Percentiles rank a stretch among this genome's conserved stretches.
These are phyloP conservation scores for Nicotiana paniculata DNA, from an alignment of 257 asterid genomes.

Conservation along the genomic window DNA sequence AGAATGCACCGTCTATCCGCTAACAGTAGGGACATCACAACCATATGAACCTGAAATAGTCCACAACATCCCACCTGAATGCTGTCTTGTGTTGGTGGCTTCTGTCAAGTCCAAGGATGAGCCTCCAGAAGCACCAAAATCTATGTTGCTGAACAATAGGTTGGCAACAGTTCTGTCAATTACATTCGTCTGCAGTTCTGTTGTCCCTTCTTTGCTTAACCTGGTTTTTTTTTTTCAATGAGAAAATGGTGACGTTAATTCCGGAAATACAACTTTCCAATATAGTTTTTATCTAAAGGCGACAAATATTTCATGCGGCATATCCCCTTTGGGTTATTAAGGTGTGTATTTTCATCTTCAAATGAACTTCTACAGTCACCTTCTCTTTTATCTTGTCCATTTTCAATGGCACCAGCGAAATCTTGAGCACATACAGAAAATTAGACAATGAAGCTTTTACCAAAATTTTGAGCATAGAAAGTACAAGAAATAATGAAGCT, in stretches of 20 bases:
- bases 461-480: not conserved
- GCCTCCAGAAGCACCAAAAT: constrained; percentile 7
- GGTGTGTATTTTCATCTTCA: not conserved
- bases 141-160: constrained; percentile 29
- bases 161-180: constrained; percentile 47
- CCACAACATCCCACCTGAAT: not conserved
- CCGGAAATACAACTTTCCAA: not conserved
- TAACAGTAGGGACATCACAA: not conserved
- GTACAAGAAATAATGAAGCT: not conserved
- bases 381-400: not conserved
- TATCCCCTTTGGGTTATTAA: not conserved
- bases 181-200: constrained; percentile 17
- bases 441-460: not conserved
- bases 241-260: not conserved
- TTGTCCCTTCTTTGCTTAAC: constrained; percentile 5
- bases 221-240: not conserved
- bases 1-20: not conserved
- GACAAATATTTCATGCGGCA: not conserved
- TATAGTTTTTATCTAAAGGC: not conserved
- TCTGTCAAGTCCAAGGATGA: constrained; percentile 13
- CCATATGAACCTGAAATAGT: not conserved
- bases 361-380: not conserved
- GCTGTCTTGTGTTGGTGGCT: not conserved
- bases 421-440: not conserved
- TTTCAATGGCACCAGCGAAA: not conserved